Evolutionary conservation across 495 filamentous ascomycete species (phyloP).

Genomic region (Podospora tetraspora): DNA sequence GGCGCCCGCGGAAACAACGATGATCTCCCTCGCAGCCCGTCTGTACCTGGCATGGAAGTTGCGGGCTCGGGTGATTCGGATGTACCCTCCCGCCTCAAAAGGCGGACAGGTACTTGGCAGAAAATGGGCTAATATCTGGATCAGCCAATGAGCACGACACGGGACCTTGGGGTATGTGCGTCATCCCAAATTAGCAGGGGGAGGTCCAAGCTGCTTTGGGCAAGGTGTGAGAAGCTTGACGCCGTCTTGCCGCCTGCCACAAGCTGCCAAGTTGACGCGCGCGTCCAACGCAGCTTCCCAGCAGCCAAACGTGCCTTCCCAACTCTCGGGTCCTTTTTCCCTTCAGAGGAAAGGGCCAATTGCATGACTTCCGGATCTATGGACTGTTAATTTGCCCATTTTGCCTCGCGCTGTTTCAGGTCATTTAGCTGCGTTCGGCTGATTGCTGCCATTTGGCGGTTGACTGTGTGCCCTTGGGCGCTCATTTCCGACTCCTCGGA

Average conservation of each 20-base stretch:
- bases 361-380: constrained; percentile 3
- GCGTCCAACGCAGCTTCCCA: constrained; percentile 10
- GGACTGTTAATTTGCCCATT: constrained; percentile 8
- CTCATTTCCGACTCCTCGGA: constrained; percentile 3
- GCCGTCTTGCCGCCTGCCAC: neutral
- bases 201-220: constrained; percentile 7
- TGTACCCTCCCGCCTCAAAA: neutral
- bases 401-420: constrained; percentile 22
- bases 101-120: constrained; percentile 2
- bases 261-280: constrained; percentile 20
- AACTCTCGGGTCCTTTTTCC: neutral
- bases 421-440: constrained; percentile 15
- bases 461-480: constrained; percentile 10
- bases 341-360: constrained; percentile 16
- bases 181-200: constrained; percentile 13
- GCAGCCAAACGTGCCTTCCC: constrained; percentile 3
- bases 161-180: constrained; percentile 10
- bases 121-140: neutral
- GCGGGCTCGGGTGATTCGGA: neutral
- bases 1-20: constrained; percentile 7
- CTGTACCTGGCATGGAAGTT: constrained; percentile 18
- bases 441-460: constrained; percentile 15
- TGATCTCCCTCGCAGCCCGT: constrained; percentile 18
- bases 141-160: constrained; percentile 2
- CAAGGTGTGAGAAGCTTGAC: neutral